Percentiles rank a stretch among this genome's conserved stretches.
Conservation (phyloP, 768 basidiomycete genomes). For the Termitomyces eurrhizus region DNA sequence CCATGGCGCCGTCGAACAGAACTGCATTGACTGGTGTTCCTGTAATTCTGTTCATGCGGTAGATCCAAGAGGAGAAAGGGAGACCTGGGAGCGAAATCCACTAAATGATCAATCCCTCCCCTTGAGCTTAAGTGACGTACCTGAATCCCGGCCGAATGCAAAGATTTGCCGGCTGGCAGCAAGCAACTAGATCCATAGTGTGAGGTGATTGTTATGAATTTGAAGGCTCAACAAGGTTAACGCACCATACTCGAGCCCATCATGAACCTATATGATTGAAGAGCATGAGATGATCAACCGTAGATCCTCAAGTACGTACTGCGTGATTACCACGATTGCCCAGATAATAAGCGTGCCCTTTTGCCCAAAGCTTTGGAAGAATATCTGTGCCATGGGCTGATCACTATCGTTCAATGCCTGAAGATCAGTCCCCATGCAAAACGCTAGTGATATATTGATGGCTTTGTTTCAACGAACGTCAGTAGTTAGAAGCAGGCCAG, state of each 20-base stretch:
- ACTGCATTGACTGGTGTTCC: conserved; percentile 57
- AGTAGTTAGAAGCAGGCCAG: not conserved
- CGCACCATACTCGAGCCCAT: conserved; percentile 55
- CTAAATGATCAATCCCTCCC: no score
- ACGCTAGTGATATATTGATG: conserved; percentile 59
- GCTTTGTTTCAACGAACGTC: conserved; percentile 22
- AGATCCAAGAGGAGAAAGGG: conserved; percentile 59
- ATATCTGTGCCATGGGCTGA: conserved; percentile 62
- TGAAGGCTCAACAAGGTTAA: not conserved
- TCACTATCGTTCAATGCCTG: conserved; percentile 37
- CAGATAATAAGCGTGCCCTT: conserved; percentile 34
- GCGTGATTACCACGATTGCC: conserved; percentile 35
- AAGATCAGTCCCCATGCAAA: conserved; percentile 58
- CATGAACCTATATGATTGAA: conserved; percentile 35
- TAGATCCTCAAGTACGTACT: conserved; percentile 22
- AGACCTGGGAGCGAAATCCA: conserved; percentile 32
- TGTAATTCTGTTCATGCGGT: conserved; percentile 50
- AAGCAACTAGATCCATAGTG: conserved; percentile 14
- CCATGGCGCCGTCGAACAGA: conserved; percentile 41
- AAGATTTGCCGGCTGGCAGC: conserved; percentile 56
- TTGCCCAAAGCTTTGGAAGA: conserved; percentile 43
- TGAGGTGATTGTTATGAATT: not conserved
- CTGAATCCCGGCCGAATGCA: conserved; percentile 66
- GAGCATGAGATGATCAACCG: not conserved
- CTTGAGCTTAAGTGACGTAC: conserved; percentile 14